These are phyloP conservation scores for Spraguea lophii DNA, from an alignment of 371 early-diverging fungal genomes.

Conservation along the genomic window DNA sequence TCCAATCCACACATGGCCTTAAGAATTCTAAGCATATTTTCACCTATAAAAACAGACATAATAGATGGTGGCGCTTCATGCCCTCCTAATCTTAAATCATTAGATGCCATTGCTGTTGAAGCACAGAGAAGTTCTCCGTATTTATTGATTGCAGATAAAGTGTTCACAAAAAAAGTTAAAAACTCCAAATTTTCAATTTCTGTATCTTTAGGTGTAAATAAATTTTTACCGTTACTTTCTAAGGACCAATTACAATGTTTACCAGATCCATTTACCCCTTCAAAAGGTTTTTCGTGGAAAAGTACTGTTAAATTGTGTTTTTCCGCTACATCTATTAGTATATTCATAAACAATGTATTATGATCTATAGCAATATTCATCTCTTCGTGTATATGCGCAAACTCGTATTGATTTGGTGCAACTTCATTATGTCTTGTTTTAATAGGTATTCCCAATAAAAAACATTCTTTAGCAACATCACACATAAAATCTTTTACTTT, in stretches of 20 bases:
- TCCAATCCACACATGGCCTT: slow-evolving; percentile 52
- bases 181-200: slow-evolving; percentile 84
- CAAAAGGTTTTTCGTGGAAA: slow-evolving; percentile 93
- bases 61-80: slow-evolving; percentile 89
- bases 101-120: slow-evolving; percentile 66
- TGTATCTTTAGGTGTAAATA: slow-evolving; percentile 67
- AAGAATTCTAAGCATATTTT: slow-evolving; percentile 70
- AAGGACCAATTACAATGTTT: slow-evolving; percentile 95
- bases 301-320: slow-evolving; percentile 76
- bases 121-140: slow-evolving; percentile 67
- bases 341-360: slow-evolving; percentile 83
- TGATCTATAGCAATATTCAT: slow-evolving; percentile 82
- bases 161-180: slow-evolving; percentile 67
- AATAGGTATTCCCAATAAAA: slow-evolving; percentile 73
- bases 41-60: slow-evolving; percentile 73
- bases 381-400: slow-evolving; percentile 86
- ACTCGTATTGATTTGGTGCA: slow-evolving; percentile 85
- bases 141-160: slow-evolving; percentile 63
- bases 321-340: slow-evolving; percentile 76
- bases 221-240: slow-evolving; percentile 70
- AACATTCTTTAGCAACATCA: slow-evolving; percentile 71
- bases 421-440: slow-evolving; percentile 96
- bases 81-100: slow-evolving; percentile 86
- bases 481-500: slow-evolving; percentile 67
- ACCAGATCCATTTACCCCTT: slow-evolving; percentile 83